Conservation (phyloP, 176 grass and related monocot species). For the Phyllostachys edulis region DNA sequence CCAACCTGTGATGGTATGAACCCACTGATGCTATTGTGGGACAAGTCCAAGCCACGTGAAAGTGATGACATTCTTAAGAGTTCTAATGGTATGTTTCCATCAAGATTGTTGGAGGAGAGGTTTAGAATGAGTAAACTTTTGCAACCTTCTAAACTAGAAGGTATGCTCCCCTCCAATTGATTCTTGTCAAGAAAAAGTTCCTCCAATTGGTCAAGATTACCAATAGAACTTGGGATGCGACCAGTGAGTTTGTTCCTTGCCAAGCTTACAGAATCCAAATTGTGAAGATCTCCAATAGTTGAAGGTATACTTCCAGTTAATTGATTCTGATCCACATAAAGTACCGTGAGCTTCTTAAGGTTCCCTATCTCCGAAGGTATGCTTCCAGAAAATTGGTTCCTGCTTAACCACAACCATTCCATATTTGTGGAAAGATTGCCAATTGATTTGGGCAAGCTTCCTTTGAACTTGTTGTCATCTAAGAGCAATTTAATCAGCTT, state of each 20-base stretch:
- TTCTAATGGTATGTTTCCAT: not conserved
- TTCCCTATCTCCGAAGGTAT: constrained; percentile 30
- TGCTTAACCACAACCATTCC: constrained; percentile 21
- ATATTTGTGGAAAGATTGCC: constrained; percentile 28
- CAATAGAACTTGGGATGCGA: constrained; percentile 30
- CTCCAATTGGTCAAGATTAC: constrained; percentile 37
- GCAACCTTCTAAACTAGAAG: constrained; percentile 18
- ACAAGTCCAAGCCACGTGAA: not conserved
- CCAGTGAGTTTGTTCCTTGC: constrained; percentile 34
- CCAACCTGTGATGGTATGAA: not conserved
- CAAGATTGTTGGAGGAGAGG: not conserved
- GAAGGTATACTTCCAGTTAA: constrained; percentile 41
- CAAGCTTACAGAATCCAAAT: constrained; percentile 21
- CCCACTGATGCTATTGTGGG: not conserved
- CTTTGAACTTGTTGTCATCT: constrained; percentile 17
- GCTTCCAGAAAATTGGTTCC: constrained; percentile 24
- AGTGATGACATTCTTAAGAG: not conserved
- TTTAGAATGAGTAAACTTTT: constrained; percentile 20
- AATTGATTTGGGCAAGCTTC: constrained; percentile 14
- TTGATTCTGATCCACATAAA: constrained; percentile 31
- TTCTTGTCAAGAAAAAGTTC: constrained; percentile 30
- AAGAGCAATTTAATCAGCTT: constrained; percentile 23
- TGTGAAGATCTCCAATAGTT: constrained; percentile 29
- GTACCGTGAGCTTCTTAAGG: not conserved
- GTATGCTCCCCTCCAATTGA: constrained; percentile 31